Percentiles rank a stretch among this genome's conserved stretches.
Evolutionary conservation across 2,329 filamentous ascomycete genomes (phyloP).

Genomic region (Aspergillus sp.): DNA sequence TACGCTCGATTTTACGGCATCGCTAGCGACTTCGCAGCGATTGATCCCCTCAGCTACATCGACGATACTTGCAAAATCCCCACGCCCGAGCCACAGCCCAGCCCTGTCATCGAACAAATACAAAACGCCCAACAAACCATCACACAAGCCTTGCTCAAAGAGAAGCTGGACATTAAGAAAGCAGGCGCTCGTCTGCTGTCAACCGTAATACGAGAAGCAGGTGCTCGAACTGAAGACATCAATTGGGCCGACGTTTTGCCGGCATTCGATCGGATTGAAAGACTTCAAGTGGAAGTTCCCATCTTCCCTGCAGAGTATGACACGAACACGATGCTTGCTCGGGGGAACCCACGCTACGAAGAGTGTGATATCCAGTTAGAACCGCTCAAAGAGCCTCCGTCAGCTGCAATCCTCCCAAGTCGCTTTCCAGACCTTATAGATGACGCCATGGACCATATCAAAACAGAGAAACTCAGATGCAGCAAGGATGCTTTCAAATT

Average conservation of each 20-base stretch:
- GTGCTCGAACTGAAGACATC: slow-evolving; percentile 9
- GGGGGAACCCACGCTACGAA: slow-evolving; percentile 7
- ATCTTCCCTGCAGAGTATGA: slow-evolving; percentile 46
- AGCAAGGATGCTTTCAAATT: slow-evolving; percentile 20
- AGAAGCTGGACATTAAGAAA: slow-evolving; percentile 36
- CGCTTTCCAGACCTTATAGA: background rate
- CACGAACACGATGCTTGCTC: slow-evolving; percentile 44
- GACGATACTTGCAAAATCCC: slow-evolving; percentile 10
- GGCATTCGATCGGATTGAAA: slow-evolving; percentile 18
- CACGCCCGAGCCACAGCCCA: slow-evolving; percentile 16
- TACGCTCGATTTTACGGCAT: slow-evolving; percentile 50
- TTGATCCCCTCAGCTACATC: slow-evolving; percentile 23
- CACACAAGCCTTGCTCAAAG: slow-evolving; percentile 18
- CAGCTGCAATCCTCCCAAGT: background rate
- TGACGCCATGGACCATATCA: slow-evolving; percentile 4
- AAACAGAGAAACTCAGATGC: slow-evolving; percentile 28
- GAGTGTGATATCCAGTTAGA: background rate
- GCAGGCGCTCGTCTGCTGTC: slow-evolving; percentile 31
- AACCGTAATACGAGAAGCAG: slow-evolving; percentile 24
- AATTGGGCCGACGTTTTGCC: slow-evolving; percentile 22
- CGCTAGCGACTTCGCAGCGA: slow-evolving; percentile 35
- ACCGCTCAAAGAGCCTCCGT: background rate
- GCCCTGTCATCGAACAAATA: slow-evolving; percentile 16
- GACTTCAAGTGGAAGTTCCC: slow-evolving; percentile 48
- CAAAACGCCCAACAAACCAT: slow-evolving; percentile 10